Evolutionary conservation across 257 asterid genomes (phyloP).

Genomic region (Cinchona pubescens): DNA sequence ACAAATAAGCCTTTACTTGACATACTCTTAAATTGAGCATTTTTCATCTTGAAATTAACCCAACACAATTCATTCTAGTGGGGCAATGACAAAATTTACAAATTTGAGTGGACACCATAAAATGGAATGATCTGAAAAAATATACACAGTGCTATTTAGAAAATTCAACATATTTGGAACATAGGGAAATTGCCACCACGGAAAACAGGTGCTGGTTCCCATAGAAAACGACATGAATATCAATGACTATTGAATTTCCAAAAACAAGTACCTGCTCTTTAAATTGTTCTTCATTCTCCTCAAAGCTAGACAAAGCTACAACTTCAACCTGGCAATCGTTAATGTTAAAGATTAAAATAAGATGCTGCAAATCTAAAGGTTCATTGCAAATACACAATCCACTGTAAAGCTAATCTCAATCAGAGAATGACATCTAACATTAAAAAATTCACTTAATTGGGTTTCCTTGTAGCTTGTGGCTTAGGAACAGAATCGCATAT

Average conservation of each 20-base stretch:
- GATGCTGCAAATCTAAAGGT: constrained; percentile 2
- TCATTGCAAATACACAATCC: background rate
- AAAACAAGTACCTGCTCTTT: constrained; percentile 62
- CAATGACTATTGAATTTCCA: background rate
- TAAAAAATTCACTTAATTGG: constrained; percentile 89
- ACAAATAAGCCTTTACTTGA: background rate
- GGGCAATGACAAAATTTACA: background rate
- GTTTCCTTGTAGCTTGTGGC: constrained; percentile 87
- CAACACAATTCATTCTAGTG: background rate
- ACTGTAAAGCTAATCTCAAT: constrained; percentile 2
- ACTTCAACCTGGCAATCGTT: constrained; percentile 64
- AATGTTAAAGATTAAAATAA: constrained; percentile 9
- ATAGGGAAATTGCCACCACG: background rate
- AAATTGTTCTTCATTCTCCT: constrained; percentile 84
- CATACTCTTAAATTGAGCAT: background rate
- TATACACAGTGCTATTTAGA: background rate
- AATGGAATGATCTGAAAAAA: background rate
- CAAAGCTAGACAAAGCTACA: constrained; percentile 78
- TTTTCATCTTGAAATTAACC: background rate
- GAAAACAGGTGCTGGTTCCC: background rate
- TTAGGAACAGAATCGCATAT: constrained; percentile 98
- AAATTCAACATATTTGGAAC: background rate
- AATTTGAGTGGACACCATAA: background rate
- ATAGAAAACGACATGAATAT: background rate
- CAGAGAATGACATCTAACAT: constrained; percentile 54